A percentile compares a stretch with the other conserved stretches of the same genome.
These are phyloP conservation scores for Talinum fruticosum DNA, from an alignment of 148 eudicot genomes.

Conservation along the genomic window DNA sequence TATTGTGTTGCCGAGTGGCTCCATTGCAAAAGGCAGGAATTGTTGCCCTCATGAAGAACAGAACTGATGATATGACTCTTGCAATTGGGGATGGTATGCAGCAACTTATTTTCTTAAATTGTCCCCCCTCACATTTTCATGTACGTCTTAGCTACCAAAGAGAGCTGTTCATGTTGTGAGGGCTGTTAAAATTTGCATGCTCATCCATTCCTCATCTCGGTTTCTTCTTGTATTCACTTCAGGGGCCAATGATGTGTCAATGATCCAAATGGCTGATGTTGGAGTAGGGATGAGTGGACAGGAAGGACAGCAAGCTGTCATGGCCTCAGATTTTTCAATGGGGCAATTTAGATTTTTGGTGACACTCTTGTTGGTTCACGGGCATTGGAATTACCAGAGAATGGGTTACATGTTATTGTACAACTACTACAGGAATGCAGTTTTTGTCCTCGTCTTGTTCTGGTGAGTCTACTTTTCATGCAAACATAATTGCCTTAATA, in stretches of 20 bases:
- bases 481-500: slow-evolving; percentile 1
- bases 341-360: slow-evolving; percentile 95
- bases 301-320: slow-evolving; percentile 99
- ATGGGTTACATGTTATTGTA: slow-evolving; percentile 95
- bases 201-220: background rate
- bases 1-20: slow-evolving; percentile 97
- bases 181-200: background rate
- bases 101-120: background rate
- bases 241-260: slow-evolving; percentile 99
- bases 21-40: slow-evolving; percentile 98
- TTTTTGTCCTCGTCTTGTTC: slow-evolving; percentile 79
- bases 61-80: slow-evolving; percentile 93
- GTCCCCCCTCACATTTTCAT: background rate
- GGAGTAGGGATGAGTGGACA: slow-evolving; percentile 99
- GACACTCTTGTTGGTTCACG: slow-evolving; percentile 88
- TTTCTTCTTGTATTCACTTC: slow-evolving; percentile 14
- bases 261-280: slow-evolving; percentile 99
- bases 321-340: slow-evolving; percentile 99
- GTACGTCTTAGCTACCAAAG: background rate
- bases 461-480: slow-evolving; percentile 54
- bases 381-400: slow-evolving; percentile 99
- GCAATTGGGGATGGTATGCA: slow-evolving; percentile 93
- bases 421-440: slow-evolving; percentile 94
- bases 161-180: background rate
- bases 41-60: slow-evolving; percentile 81